These are phyloP conservation scores for Mortierella claussenii DNA, from an alignment of 192 early-diverging fungal species.

Conservation along the genomic window DNA sequence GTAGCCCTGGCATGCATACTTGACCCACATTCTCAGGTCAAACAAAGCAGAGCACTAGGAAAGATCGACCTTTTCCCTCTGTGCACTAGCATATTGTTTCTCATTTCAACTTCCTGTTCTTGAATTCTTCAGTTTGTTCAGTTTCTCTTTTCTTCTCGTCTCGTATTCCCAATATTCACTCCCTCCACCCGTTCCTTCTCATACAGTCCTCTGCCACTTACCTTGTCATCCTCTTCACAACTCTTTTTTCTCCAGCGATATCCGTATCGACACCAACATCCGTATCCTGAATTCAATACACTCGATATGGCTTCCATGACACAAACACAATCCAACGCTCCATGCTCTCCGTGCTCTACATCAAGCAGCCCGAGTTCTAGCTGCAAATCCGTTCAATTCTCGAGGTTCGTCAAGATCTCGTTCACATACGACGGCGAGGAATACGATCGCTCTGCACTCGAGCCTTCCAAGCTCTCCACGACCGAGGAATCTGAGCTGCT, in stretches of 20 bases:
- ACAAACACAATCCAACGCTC: slow-evolving; percentile 3
- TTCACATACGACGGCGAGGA: slow-evolving; percentile 56
- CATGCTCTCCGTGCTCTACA: slow-evolving; percentile 1
- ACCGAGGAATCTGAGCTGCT: slow-evolving; percentile 46
- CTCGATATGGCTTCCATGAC: background rate
- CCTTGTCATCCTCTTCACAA: background rate
- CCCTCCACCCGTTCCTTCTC: background rate
- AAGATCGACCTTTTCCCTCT: background rate
- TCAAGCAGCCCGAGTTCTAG: background rate
- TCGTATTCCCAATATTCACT: background rate
- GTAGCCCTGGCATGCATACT: no score
- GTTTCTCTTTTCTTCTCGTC: background rate
- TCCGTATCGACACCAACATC: background rate
- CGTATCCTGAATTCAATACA: background rate
- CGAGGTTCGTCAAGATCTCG: slow-evolving; percentile 50
- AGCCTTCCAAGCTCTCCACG: slow-evolving; percentile 43
- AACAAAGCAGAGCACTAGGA: no score
- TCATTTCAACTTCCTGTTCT: no score
- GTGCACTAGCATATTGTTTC: background rate
- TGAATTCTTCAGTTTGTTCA: background rate
- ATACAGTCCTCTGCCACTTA: background rate
- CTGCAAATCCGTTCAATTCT: slow-evolving; percentile 57
- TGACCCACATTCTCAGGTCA: no score
- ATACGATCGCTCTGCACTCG: slow-evolving; percentile 55
- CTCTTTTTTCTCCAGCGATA: background rate